Base-by-base conservation (phyloP, 192 early-diverging fungal genomes). In the Allomyces macrogynus region DNA sequence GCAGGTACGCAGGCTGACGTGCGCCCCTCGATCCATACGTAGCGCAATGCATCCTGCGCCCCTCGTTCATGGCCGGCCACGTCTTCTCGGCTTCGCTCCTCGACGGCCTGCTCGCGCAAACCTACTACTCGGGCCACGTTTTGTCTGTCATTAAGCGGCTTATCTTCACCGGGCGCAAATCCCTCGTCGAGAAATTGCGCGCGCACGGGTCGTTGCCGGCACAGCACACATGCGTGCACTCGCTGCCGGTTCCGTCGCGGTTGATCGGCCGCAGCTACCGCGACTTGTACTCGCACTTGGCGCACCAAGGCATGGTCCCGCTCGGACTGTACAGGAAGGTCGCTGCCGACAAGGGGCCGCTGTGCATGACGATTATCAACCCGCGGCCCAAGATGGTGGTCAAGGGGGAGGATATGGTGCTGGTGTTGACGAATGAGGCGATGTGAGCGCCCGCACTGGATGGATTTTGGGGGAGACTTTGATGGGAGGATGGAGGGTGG, bases 41-140 rank as follows among this genome's bases (percentile, higher is more conserved):
- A 67, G 86, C 77, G 8, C 84, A 86, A 69, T 79, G 76, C 61
- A 72, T 87, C 43, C 65, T 86, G 62, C 71, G 82, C 23, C 85
- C 86, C 10, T 76, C 80, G 26, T 89, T 87, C 65, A 83, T 85
- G 72, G 78, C 78, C 1, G 87, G 87, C 27, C 82, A 86, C 42
- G 83, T 89, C 8, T 87, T 84, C 43, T 78, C 83, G 7, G 75
- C 81, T 1, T 71, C 76, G 20, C 83, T 87, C 77, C 76, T 87
- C 12, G 82, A 88, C 66, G 82, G 84, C 4, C 69, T 89, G 25
- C 67, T 89, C 23, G 81, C 80, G 70, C 87, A 89, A 74, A 75
- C 86, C 11, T 85, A 83, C 68, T 88, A 87, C 68, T 84, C 85
- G 68, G 66, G 75, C 44, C 75, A 85, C 62, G 57, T 87, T 1